phyloP scores from a whole-genome alignment of 352 stramenopile species.

The Thraustotheca clavata region DNA sequence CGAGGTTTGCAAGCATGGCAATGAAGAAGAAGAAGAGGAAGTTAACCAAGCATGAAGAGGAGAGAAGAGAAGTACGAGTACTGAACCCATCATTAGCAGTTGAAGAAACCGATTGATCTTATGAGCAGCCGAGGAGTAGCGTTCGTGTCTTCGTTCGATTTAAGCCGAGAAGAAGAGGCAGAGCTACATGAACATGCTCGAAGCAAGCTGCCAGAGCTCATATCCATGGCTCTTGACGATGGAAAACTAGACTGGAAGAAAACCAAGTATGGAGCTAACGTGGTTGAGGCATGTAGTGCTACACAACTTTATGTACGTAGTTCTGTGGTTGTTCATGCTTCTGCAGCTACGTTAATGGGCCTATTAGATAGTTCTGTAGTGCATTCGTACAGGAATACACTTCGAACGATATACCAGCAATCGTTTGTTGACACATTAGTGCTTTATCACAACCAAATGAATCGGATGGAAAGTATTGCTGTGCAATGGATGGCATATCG shows the following conservation, averaged over 20 bases:
- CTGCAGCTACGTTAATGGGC: constrained; percentile 47
- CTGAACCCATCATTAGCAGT: neutral
- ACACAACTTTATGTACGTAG: constrained; percentile 46
- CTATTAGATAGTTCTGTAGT: constrained; percentile 45
- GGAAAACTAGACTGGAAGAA: neutral
- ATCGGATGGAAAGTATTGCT: constrained; percentile 34
- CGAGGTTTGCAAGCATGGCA: neutral
- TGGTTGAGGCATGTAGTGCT: neutral
- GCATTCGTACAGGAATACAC: constrained; percentile 56
- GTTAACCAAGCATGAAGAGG: neutral
- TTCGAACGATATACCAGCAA: constrained; percentile 62
- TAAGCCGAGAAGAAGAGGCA: constrained; percentile 38
- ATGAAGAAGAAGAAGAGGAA: neutral
- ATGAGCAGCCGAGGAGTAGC: constrained; percentile 25
- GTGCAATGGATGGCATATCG: constrained; percentile 66
- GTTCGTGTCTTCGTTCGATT: constrained; percentile 43
- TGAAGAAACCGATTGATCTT: neutral
- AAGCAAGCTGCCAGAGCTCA: neutral
- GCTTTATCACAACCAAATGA: constrained; percentile 47
- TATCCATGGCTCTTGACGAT: neutral
- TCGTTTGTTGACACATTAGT: constrained; percentile 62
- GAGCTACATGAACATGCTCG: constrained; percentile 10
- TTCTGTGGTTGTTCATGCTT: constrained; percentile 41
- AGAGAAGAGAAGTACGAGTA: neutral
- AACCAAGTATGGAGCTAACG: constrained; percentile 3